Base-by-base conservation (phyloP, 1,139 yeast genomes). In the Yamadazyma mexicana region DNA sequence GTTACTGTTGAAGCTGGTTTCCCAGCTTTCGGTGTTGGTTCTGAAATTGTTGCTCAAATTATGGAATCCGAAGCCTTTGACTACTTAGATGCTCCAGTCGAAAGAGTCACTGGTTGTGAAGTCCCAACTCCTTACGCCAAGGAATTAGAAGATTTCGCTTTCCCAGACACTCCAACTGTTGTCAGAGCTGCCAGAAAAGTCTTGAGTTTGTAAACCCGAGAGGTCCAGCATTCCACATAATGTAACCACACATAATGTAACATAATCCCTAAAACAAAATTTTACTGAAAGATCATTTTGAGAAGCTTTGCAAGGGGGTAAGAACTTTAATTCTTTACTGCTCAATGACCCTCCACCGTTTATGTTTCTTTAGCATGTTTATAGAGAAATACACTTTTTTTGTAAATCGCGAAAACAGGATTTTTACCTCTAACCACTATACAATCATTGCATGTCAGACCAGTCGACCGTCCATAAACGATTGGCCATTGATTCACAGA, bases 21-120 rank as follows among this genome's bases (percentile, higher is more conserved):
- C 95, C 98, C 98, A 55, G 94, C 89, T 43, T 92, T 88, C 61
- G 98, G 98, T 72, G 95, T 94, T 53, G 98, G 98, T 59, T 87
- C 98, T 41, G 99, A 94, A 77, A 87, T 94, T 59, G 83, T 92
- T 63, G 98, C 98, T 48, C 96, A 89, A 72, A 78, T 94, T 61
- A 89, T 92, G 97, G 99, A 94, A 75, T 82, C 95, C 41, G 98
- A 91, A 69, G 98, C 96, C 42, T 92, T 92, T 56, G 98, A 94
- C 72, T 87, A 89, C 79, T 81, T 94, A 66, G 99, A 94, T 69
- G 96, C 98, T 48, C 99, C 99, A 54, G 92, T 92, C 53, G 95
- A 86, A 73, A 88, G 98, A 78, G 94, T 91, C 59, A 94, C 98
- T 45, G 98, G 98, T 67, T 95, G 98, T 62, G 99, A 94, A 73